Conservation (phyloP, 768 basidiomycete species). For the Trametes gibbosa region DNA sequence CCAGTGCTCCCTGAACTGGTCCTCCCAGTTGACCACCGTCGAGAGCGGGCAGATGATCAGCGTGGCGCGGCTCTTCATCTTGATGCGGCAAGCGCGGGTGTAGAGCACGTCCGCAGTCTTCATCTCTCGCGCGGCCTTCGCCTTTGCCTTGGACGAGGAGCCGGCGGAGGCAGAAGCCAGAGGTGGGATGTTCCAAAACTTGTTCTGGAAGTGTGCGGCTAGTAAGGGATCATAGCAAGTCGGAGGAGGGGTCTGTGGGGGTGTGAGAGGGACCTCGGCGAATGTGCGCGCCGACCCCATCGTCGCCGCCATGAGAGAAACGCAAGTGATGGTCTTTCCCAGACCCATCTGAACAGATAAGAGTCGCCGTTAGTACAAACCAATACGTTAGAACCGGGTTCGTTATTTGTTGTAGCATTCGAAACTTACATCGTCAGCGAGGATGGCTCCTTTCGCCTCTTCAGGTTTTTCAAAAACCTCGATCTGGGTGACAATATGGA, state of each 20-base stretch:
- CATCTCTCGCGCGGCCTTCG: constrained; percentile 61
- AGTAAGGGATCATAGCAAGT: constrained; percentile 33
- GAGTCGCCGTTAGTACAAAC: constrained; percentile 1
- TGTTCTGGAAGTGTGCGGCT: constrained; percentile 66
- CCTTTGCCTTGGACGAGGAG: constrained; percentile 51
- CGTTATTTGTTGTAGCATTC: not conserved
- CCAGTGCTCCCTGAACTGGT: constrained; percentile 98
- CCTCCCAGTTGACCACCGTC: constrained; percentile 98
- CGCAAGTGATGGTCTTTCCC: constrained; percentile 95
- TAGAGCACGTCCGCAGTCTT: constrained; percentile 74
- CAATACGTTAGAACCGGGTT: constrained; percentile 2
- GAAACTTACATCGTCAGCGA: constrained; percentile 90
- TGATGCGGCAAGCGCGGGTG: constrained; percentile 70
- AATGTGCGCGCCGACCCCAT: constrained; percentile 67
- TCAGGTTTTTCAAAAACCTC: constrained; percentile 64
- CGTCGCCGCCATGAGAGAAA: constrained; percentile 90
- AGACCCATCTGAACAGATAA: constrained; percentile 94
- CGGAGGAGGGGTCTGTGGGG: constrained; percentile 37
- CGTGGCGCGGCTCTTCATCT: constrained; percentile 82
- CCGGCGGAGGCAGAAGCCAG: constrained; percentile 23
- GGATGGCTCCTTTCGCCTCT: constrained; percentile 82
- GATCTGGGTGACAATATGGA: constrained; percentile 80
- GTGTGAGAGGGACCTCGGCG: constrained; percentile 50
- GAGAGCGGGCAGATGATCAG: constrained; percentile 96
- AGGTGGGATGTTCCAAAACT: constrained; percentile 82